Evolutionary conservation across 2,329 filamentous ascomycete genomes (phyloP).

Genomic region (Cladobotryum mycophilum): DNA sequence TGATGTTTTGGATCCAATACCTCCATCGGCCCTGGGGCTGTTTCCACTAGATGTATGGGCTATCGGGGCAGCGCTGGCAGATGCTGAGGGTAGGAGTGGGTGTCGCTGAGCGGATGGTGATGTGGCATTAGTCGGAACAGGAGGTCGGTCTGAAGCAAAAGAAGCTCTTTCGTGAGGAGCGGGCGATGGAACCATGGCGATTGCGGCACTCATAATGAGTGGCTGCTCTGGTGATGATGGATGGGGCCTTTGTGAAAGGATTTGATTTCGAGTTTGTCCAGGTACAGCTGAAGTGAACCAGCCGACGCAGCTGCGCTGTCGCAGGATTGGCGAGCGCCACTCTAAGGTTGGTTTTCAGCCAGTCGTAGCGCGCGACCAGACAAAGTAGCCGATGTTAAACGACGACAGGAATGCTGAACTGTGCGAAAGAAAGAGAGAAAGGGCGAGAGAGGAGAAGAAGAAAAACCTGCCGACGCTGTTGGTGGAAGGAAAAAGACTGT

Average conservation of each 20-base stretch:
- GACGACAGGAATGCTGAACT: background rate
- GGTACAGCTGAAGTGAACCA: constrained; percentile 3
- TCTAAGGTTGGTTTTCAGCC: background rate
- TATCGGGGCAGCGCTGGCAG: constrained; percentile 32
- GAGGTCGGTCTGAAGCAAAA: constrained; percentile 47
- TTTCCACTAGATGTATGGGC: constrained; percentile 46
- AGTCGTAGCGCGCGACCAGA: constrained; percentile 1
- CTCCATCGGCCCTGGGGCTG: constrained; percentile 42
- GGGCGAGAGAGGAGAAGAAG: constrained; percentile 1
- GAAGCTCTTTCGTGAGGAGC: constrained; percentile 58
- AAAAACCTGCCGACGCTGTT: background rate
- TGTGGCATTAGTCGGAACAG: constrained; percentile 26
- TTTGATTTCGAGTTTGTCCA: too few species aligned
- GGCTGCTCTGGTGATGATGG: background rate
- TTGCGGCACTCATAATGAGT: constrained; percentile 58
- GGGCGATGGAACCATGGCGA: constrained; percentile 63
- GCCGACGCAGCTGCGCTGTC: constrained; percentile 1
- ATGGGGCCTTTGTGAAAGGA: background rate
- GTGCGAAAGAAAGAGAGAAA: background rate
- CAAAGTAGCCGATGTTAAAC: background rate
- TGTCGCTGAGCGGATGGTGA: constrained; percentile 42
- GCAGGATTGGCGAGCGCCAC: constrained; percentile 4
- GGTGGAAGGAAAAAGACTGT: background rate
- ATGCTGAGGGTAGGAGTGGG: constrained; percentile 22
- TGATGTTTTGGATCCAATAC: constrained; percentile 45